Evolutionary conservation across 2,329 filamentous ascomycete species (phyloP), one percentile per base, ranked within the genome.

Genomic region (Pseudopyricularia cyperi): DNA sequence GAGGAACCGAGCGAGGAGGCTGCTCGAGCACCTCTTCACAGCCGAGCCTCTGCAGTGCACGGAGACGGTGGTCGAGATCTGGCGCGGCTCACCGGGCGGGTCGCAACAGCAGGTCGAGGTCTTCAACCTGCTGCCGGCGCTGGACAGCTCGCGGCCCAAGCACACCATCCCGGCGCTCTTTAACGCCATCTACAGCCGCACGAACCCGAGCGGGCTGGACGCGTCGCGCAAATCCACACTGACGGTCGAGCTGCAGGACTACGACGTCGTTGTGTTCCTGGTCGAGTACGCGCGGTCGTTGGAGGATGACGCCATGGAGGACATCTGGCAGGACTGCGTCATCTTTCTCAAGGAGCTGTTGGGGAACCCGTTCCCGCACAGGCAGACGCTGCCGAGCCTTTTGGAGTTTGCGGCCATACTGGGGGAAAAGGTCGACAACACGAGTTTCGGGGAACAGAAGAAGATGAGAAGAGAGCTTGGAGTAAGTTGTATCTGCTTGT

Each of bases 261-360:
- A 80, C 0, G 90, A 96, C 61, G 72, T 98, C 11, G 87, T 91
- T 8, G 79, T 85, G 8, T 98, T 98, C 65, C 68, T 97, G 46
- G 87, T 95, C 7, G 87, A 93, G 56, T 98, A 98, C 65, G 85
- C 89, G 0, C 80, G 80, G 30, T 93, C 90, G 0, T 74, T 97
- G 12, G 93, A 98, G 62, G 93, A 98, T 61, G 93, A 98, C 70
- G 87, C 93, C 15, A 91, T 96, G 77, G 93, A 98, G 61, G 93
- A 98, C 67, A 95, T 98, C 48, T 98, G 93, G 93, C 77, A 83
- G 39, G 91, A 98, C 63, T 98, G 91, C 65, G 89, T 90, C 61
- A 80, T 85, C 0, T 98, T 98, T 65, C 67, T 97, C 55, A 85
- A 83, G 56, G 94, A 98, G 63, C 78, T 98, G 28, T 74, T 98